Conservation (phyloP, 139 green algal species). For the Mesostigma viride region DNA sequence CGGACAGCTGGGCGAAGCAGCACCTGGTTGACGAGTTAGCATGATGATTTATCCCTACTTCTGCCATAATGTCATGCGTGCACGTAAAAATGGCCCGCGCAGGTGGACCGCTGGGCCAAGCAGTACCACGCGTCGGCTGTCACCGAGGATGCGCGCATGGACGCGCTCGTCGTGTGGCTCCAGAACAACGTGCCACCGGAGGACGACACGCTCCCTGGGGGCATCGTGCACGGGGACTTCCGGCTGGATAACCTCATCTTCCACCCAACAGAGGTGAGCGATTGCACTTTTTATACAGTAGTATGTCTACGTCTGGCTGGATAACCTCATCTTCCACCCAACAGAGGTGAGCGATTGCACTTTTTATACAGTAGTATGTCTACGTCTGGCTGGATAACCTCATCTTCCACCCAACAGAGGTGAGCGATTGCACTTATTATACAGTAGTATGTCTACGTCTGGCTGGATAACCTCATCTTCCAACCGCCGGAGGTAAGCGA, state of each 20-base stretch:
- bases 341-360: slow-evolving; percentile 16
- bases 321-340: slow-evolving; percentile 79
- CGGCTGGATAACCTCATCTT: slow-evolving; percentile 92
- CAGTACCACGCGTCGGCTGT: slow-evolving; percentile 37
- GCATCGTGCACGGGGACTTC: slow-evolving; percentile 75
- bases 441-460: no score
- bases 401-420: slow-evolving; percentile 48
- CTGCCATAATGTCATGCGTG: background rate
- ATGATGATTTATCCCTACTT: no score
- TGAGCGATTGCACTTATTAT: background rate
- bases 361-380: no score
- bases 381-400: slow-evolving; percentile 95
- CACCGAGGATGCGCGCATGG: slow-evolving; percentile 42
- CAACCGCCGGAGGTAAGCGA: slow-evolving; percentile 25
- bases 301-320: slow-evolving; percentile 89
- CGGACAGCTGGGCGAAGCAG: no score
- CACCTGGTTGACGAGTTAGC: no score
- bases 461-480: slow-evolving; percentile 92
- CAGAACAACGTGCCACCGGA: slow-evolving; percentile 47
- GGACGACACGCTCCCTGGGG: background rate
- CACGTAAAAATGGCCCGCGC: background rate
- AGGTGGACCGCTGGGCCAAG: slow-evolving; percentile 32
- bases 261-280: slow-evolving; percentile 27
- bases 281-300: background rate
- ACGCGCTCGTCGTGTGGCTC: slow-evolving; percentile 61